These are phyloP conservation scores for Rhodotorula sp. DNA, from an alignment of 1,284 basidiomycete species.

Conservation along the genomic window DNA sequence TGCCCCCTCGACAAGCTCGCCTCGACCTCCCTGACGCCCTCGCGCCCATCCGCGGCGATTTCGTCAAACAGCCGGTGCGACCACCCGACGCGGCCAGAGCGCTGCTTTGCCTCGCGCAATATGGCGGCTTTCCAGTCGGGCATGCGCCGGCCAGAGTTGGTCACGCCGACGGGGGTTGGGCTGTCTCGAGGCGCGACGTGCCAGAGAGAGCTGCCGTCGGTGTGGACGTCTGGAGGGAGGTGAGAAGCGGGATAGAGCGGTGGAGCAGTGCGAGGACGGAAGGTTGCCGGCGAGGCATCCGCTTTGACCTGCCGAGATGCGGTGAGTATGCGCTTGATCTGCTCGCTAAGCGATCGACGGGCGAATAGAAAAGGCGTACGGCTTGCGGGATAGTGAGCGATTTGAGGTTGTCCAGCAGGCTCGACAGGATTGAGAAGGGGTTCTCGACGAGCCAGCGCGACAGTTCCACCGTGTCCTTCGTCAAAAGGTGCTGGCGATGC, in stretches of 20 bases:
- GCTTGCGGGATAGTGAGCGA: constrained; percentile 1
- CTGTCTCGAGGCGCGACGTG: too few species aligned
- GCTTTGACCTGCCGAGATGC: neutral
- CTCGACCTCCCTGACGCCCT: constrained; percentile 2
- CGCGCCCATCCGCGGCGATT: neutral
- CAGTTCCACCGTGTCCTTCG: constrained; percentile 14
- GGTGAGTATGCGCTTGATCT: too few species aligned
- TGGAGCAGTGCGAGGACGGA: neutral
- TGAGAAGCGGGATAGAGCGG: neutral
- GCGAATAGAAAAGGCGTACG: neutral
- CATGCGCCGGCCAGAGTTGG: neutral
- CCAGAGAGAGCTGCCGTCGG: neutral
- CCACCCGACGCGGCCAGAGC: neutral
- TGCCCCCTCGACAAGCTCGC: neutral
- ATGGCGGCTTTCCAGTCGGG: constrained; percentile 8
- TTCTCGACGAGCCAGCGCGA: constrained; percentile 30
- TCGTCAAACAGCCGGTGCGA: constrained; percentile 7
- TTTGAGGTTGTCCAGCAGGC: neutral
- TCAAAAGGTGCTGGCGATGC: constrained; percentile 7
- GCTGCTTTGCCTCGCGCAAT: neutral
- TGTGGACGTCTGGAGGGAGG: neutral
- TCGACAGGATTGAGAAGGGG: constrained; percentile 20
- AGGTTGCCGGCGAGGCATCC: constrained; percentile 9
- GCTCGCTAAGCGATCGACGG: too few species aligned
- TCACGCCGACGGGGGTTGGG: neutral